Conservation (phyloP, 1,139 yeast species). For the Pichiaceae sp. region DNA sequence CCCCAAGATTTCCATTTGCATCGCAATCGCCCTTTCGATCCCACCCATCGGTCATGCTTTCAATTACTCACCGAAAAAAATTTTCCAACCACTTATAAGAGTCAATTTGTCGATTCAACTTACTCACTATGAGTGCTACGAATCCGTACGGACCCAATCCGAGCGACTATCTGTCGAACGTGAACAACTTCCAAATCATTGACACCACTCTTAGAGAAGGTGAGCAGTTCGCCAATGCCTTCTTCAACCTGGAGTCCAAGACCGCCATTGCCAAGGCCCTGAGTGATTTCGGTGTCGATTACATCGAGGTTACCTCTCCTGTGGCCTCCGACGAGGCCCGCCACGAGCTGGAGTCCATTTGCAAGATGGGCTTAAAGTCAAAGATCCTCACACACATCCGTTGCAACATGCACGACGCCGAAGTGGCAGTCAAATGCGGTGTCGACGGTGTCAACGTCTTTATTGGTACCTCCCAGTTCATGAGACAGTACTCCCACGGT, state of each 20-base stretch:
- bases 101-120: not conserved
- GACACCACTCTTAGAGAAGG: conserved; percentile 54
- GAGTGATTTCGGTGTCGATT: conserved; percentile 53
- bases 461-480: conserved; percentile 49
- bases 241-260: conserved; percentile 45
- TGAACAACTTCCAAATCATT: conserved; percentile 41
- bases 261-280: conserved; percentile 49
- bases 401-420: conserved; percentile 55
- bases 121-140: not conserved
- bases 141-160: conserved; percentile 57
- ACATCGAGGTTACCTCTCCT: conserved; percentile 51
- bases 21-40: too few relatives aligned
- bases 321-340: conserved; percentile 52
- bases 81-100: not conserved
- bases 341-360: conserved; percentile 48
- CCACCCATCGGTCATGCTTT: too few relatives aligned
- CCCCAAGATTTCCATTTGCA: too few relatives aligned
- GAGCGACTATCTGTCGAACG: conserved; percentile 48
- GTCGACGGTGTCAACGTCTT: conserved; percentile 56
- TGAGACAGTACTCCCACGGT: conserved; percentile 45
- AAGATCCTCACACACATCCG: conserved; percentile 50
- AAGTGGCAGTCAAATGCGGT: conserved; percentile 51
- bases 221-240: conserved; percentile 54
- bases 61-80: not conserved
- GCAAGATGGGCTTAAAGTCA: conserved; percentile 47